Evolutionary conservation across 1,284 basidiomycete genomes (phyloP), one percentile per base, ranked within the genome.

Genomic region (Boletellus dicymbophilus): DNA sequence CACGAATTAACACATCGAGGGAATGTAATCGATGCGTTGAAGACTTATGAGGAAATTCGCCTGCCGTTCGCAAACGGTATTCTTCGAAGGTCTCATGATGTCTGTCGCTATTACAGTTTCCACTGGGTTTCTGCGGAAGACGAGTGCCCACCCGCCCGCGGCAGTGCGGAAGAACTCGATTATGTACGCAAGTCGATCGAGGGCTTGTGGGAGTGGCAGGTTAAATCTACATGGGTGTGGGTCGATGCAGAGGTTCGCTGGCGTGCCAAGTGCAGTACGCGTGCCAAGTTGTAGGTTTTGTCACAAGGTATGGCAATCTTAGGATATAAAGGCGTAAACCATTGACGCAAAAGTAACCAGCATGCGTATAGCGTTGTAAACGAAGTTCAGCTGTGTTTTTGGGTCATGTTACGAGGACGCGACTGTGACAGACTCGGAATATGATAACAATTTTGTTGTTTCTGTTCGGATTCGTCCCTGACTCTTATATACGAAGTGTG

Each of bases 41-140:
- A 57, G 16, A 56, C 56, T 3, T 74, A 71, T 44, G 63, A 73
- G 33, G 44, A 58, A 16, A 37, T 70, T 36, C 65, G 70, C n/a
- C 58, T 68, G 7, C 59, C 65, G 16, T 62, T 62, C 33, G 60
- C 62, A 6, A 49, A 62, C 33, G 7, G 23, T 15, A 15, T 64
- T 37, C 27, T 49, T 2, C 46, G 50, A 33, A 23, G 18, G 12
- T 45, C 57, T 2, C 44, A 25, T 5, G 16, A 54, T 30, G 16
- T 38, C 3, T 51, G 40, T 39, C 33, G 33, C 2, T 31, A 44
- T 21, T 55, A 52, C 26, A 20, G 16, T 26, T 53, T 61, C 22
- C 25, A 18, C 10, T 13, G 22, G 1, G 12, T 8, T 18, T n/a
- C 27, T 1, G 23, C 30, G 6, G 48, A 46, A 6, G 41, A 27